A percentile compares a stretch with the other conserved stretches of the same genome.
Conservation (phyloP, 208 protist genomes). For the Wallacemonas rigidus region DNA sequence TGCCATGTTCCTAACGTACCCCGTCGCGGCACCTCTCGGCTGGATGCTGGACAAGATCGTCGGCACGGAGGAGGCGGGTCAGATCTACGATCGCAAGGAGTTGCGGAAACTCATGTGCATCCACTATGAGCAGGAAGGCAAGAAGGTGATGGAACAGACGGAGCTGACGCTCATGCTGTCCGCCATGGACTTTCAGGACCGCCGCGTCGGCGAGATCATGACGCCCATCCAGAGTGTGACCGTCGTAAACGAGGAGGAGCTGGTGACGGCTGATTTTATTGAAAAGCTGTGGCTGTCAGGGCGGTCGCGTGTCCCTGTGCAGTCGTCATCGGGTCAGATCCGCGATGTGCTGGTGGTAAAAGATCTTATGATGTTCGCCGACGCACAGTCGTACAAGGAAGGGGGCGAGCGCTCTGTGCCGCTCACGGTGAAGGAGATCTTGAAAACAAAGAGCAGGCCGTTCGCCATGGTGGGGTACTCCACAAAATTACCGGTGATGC, state of each 20-base stretch:
- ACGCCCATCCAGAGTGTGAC: constrained; percentile 64
- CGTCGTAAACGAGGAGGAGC: constrained; percentile 56
- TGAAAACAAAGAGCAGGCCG: constrained; percentile 59
- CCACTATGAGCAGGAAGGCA: constrained; percentile 73
- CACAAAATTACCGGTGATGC: constrained; percentile 70
- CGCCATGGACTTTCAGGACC: constrained; percentile 91
- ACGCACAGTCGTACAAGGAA: constrained; percentile 17
- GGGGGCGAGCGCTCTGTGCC: constrained; percentile 9
- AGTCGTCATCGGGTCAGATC: constrained; percentile 40
- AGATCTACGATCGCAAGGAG: constrained; percentile 89
- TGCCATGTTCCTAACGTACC: constrained; percentile 81
- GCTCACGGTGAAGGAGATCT: constrained; percentile 72
- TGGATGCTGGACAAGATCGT: constrained; percentile 80
- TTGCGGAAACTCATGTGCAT: constrained; percentile 86
- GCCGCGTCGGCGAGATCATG: constrained; percentile 82
- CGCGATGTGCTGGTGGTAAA: constrained; percentile 77
- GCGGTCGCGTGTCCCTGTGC: constrained; percentile 82
- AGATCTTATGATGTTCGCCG: constrained; percentile 63
- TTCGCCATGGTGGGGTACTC: constrained; percentile 60
- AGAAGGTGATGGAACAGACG: constrained; percentile 54
- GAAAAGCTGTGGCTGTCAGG: constrained; percentile 79
- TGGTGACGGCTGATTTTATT: constrained; percentile 77
- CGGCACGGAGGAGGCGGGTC: constrained; percentile 63
- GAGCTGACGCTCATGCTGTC: constrained; percentile 85
- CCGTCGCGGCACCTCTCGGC: constrained; percentile 71